Evolutionary conservation across 1,284 basidiomycete genomes (phyloP), one percentile per base, ranked within the genome.

Genomic region (Clitocybe nebularis): DNA sequence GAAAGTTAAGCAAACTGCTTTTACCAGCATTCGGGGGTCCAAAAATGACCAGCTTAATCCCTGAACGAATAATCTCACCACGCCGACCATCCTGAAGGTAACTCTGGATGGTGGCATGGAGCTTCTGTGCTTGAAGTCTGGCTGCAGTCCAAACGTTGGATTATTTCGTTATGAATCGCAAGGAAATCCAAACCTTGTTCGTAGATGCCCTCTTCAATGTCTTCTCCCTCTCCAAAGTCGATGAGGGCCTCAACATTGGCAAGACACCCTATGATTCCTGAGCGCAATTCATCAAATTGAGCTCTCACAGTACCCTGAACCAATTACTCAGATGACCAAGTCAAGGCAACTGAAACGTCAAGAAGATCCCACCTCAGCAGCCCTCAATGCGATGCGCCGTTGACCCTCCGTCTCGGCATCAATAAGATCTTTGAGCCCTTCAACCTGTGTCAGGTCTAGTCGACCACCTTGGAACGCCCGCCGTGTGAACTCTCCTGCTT

Each of bases 1-100:
- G 66, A 58, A 82, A 85, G 56, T 93, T 93, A 24, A 93, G 71
- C 14, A 93, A 61, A 49, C 80, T 89, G 53, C 86, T 90, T 64
- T 94, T 94, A 25, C 91, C 91, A 1, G 85, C 90, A 55, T 95
- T 95, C 0, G 92, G 89, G 13, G 90, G 88, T 0, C 91, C 91
- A 57, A 93, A 92, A 34, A 95, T 90, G 4, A 86, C 84, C 4
- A 94, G 69, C 24, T 79, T 78, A 28, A 93, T 75, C 0, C 92
- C 92, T 0, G 80, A 78, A n/a, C 85, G 79, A 44, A 93, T 66
- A 37, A 93, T 83, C 59, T 94, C 91, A 0, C 90, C 89, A 20
- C 85, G 71, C 19, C 83, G 73, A 36, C 74, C 78, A 57, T 90
- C 88, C 2, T 75, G 63, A 0, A 92, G 66, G 44, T 87, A 77